phyloP scores from a whole-genome alignment of 2,329 filamentous ascomycete species.

The Cladobotryum protrusum region DNA sequence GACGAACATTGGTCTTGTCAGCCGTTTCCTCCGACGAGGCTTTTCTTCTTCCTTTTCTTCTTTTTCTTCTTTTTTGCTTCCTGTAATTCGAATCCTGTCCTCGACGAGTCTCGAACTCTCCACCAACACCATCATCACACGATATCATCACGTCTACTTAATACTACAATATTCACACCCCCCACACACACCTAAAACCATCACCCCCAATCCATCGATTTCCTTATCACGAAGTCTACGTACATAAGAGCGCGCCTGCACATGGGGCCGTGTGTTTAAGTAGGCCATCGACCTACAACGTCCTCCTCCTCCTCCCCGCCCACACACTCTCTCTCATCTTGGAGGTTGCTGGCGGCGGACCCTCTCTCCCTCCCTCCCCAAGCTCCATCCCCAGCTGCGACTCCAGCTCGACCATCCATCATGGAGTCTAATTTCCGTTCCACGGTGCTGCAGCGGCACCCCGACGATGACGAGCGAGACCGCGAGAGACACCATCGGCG shows the following conservation, averaged over 20 bases:
- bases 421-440: constrained; percentile 46
- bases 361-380: neutral
- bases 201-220: no score
- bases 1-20: neutral
- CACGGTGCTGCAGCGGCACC: constrained; percentile 42
- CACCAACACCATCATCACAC: no score
- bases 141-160: neutral
- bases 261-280: constrained; percentile 7
- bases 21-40: constrained; percentile 9
- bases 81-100: no score
- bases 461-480: constrained; percentile 35
- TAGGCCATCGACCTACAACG: neutral
- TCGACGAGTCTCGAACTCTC: no score
- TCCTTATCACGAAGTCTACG: no score
- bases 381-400: neutral
- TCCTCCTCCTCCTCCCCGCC: neutral
- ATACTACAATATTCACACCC: neutral
- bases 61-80: neutral
- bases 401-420: constrained; percentile 11
- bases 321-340: neutral
- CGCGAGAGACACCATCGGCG: constrained; percentile 33
- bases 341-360: neutral
- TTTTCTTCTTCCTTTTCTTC: constrained; percentile 1
- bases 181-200: neutral
- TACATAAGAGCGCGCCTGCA: neutral